Conservation (phyloP, 1,284 basidiomycete species). For the Trichosporon coremiiforme region DNA sequence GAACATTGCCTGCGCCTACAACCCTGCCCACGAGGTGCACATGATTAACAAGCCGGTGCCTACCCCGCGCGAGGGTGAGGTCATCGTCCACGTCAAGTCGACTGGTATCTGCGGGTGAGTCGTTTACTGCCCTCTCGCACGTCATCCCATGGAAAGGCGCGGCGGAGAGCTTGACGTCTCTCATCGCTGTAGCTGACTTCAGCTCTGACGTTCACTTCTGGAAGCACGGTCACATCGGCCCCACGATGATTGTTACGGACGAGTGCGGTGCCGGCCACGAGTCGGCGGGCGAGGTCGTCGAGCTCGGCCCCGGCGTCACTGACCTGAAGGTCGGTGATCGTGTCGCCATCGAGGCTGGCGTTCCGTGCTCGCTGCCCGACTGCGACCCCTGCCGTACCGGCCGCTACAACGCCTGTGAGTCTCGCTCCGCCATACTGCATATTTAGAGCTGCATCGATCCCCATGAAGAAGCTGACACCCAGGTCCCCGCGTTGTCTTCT, state of each 20-base stretch:
- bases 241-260: slow-evolving; percentile 54
- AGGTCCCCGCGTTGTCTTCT: slow-evolving; percentile 59
- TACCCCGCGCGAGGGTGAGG: slow-evolving; percentile 53
- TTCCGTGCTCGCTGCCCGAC: slow-evolving; percentile 59
- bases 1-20: slow-evolving; percentile 57
- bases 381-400: slow-evolving; percentile 61
- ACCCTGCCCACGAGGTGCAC: slow-evolving; percentile 55
- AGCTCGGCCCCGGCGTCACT: slow-evolving; percentile 57
- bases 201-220: slow-evolving; percentile 61
- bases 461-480: slow-evolving; percentile 9
- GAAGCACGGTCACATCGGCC: slow-evolving; percentile 59
- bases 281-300: slow-evolving; percentile 58
- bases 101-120: slow-evolving; percentile 59
- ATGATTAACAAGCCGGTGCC: slow-evolving; percentile 55
- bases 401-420: slow-evolving; percentile 60
- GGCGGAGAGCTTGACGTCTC: no score
- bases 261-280: slow-evolving; percentile 58
- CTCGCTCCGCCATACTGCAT: no score
- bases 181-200: slow-evolving; percentile 2
- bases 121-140: not conserved
- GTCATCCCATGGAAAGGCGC: no score
- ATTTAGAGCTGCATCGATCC: no score
- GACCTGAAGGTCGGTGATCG: slow-evolving; percentile 56
- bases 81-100: slow-evolving; percentile 56
- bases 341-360: slow-evolving; percentile 61